Evolutionary conservation across 306 rosid species (phyloP).

Genomic region (Ormosia semicastrata): DNA sequence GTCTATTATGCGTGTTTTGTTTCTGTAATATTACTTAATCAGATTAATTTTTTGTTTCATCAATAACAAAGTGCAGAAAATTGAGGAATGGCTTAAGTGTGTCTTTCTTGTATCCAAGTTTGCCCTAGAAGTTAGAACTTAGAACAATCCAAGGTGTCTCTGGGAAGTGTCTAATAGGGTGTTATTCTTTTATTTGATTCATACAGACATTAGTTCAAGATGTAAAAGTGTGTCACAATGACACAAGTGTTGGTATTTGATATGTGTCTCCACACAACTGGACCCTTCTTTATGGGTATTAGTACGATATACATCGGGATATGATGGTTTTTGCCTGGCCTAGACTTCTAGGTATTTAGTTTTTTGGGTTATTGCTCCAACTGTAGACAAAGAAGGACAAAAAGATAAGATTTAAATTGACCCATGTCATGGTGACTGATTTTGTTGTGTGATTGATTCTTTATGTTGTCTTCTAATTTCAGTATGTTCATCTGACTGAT

Average conservation of each 20-base stretch:
- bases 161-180: neutral
- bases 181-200: conserved; percentile 5
- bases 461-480: neutral
- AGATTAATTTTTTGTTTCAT: neutral
- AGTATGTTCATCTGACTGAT: neutral
- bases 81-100: neutral
- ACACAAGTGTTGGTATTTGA: conserved; percentile 3
- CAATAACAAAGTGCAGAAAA: neutral
- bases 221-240: neutral
- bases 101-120: neutral
- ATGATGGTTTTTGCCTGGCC: neutral
- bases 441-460: neutral
- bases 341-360: neutral
- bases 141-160: neutral
- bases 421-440: neutral
- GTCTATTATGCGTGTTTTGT: neutral
- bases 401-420: neutral
- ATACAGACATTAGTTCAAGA: neutral
- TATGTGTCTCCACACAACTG: neutral
- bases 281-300: neutral
- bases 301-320: neutral
- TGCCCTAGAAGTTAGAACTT: neutral
- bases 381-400: neutral
- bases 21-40: neutral
- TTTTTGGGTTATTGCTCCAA: conserved; percentile 7